A percentile compares a stretch with the other conserved stretches of the same genome.
Conservation (phyloP, 495 filamentous ascomycete species). For the Penicillium crystallinum region DNA sequence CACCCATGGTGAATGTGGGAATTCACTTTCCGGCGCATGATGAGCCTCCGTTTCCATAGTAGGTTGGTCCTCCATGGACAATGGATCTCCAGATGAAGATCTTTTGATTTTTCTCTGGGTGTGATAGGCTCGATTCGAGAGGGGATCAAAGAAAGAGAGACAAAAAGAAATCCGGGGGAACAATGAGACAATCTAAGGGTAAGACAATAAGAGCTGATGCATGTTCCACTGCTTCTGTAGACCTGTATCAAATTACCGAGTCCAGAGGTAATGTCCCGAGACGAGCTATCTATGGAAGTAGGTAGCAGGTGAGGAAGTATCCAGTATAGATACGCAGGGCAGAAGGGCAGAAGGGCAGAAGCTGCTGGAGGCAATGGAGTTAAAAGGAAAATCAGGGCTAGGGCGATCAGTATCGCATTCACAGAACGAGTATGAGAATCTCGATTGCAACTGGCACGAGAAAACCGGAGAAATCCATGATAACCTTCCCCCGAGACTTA, state of each 20-base stretch:
- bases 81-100: not conserved
- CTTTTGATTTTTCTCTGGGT: not conserved
- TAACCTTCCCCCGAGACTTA: constrained; percentile 20
- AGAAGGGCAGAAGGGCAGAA: constrained; percentile 18
- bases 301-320: not conserved
- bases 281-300: not conserved
- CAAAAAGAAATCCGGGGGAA: constrained; percentile 12
- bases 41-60: constrained; percentile 43
- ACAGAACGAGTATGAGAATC: constrained; percentile 19
- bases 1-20: constrained; percentile 49
- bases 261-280: constrained; percentile 2
- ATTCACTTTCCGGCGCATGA: constrained; percentile 43
- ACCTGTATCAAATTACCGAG: constrained; percentile 15
- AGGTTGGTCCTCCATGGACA: constrained; percentile 20
- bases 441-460: constrained; percentile 32
- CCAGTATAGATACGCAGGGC: constrained; percentile 26
- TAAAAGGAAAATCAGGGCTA: constrained; percentile 28
- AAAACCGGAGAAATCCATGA: constrained; percentile 29
- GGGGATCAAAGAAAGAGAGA: constrained; percentile 10
- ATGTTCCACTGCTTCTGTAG: constrained; percentile 27
- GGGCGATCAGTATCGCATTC: constrained; percentile 16
- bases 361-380: constrained; percentile 33
- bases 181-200: constrained; percentile 27
- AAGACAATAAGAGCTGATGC: constrained; percentile 31
- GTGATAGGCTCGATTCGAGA: constrained; percentile 10